Evolutionary conservation across 352 stramenopile species (phyloP), one percentile per base, ranked within the genome.

Genomic region (Halophytophthora batemanensis): DNA sequence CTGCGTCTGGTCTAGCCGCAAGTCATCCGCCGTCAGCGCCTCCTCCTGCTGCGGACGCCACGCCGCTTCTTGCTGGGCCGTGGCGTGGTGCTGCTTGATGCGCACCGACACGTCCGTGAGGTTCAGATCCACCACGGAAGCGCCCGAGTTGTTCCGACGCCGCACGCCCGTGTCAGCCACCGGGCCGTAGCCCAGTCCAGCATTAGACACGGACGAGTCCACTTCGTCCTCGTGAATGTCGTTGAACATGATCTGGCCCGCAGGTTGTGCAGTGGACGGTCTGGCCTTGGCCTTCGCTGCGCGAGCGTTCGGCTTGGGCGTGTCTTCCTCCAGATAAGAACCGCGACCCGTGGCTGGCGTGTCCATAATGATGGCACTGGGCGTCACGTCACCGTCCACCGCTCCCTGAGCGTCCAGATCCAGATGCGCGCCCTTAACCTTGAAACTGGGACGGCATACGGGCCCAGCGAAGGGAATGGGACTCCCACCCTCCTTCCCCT

Each of bases 201-300:
- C 28, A 31, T 36, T 37, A 14, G 31, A 58, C 15, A 44, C 36
- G 6, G 57, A 31, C 15, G 55, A 58, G 43, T 64, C 55, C 34
- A 77, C 61, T 25, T 79, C 73, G 40, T 85, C 74, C 55, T 85
- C 74, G 49, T 68, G 68, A 17, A 85, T 85, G 52, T 85, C 66
- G 53, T 85, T 85, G 46, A 85, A 85, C 63, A 74, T 59, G 37
- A 76, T 71, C 39, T 74, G 69, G 29, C 63, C 59, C 19, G 54
- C 59, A 41, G 53, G 40, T 31, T 31, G 25, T 8, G 8, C 8
- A 31, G 4, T 31, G 15, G 47, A 45, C 37, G 35, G 34, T 6
- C 35, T 34, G 36, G 22, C 33, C 15, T 33, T 14, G 23, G 34
- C 22, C 19, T 22, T 37, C 12, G 5, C 21, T 17, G 47, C 17